These are phyloP conservation scores for Ramularia collo-cygni DNA, from an alignment of 2,329 filamentous ascomycete species.

Conservation along the genomic window DNA sequence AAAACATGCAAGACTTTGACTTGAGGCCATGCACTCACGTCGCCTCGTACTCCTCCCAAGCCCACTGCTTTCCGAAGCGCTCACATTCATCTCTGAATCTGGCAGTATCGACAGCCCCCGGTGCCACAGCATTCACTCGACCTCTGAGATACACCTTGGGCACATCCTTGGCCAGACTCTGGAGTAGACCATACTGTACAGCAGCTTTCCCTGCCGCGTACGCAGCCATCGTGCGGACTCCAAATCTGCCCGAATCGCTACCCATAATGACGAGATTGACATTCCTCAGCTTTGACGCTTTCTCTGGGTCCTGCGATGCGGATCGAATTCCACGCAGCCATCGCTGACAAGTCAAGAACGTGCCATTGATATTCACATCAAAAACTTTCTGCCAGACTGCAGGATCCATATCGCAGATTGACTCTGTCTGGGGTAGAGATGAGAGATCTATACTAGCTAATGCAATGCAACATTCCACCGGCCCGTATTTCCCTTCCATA, in stretches of 20 bases:
- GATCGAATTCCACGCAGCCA: constrained; percentile 36
- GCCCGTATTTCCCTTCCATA: constrained; percentile 31
- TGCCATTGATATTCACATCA: constrained; percentile 39
- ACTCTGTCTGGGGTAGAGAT: constrained; percentile 33
- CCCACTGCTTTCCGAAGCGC: constrained; percentile 32
- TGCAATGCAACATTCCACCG: constrained; percentile 37
- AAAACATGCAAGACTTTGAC: constrained; percentile 1
- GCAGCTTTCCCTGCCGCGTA: constrained; percentile 42
- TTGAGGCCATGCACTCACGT: constrained; percentile 25
- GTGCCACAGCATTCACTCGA: constrained; percentile 42
- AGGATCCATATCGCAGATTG: constrained; percentile 36
- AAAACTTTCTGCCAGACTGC: constrained; percentile 36
- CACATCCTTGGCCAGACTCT: constrained; percentile 37
- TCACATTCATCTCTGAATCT: constrained; percentile 38
- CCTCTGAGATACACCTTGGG: constrained; percentile 32
- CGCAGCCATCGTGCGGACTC: constrained; percentile 37
- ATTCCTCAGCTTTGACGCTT: constrained; percentile 24
- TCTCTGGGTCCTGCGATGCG: constrained; percentile 13
- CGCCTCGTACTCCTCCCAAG: constrained; percentile 38
- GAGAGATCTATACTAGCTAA: constrained; percentile 41
- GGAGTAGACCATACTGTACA: constrained; percentile 39
- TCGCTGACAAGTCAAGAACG: constrained; percentile 37
- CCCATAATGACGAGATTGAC: constrained; percentile 41
- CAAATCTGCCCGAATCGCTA: constrained; percentile 40
- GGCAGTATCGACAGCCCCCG: constrained; percentile 40